Percentiles rank a stretch among this genome's conserved stretches.
Evolutionary conservation across 306 rosid genomes (phyloP).

Genomic region (Fragaria ananassa): DNA sequence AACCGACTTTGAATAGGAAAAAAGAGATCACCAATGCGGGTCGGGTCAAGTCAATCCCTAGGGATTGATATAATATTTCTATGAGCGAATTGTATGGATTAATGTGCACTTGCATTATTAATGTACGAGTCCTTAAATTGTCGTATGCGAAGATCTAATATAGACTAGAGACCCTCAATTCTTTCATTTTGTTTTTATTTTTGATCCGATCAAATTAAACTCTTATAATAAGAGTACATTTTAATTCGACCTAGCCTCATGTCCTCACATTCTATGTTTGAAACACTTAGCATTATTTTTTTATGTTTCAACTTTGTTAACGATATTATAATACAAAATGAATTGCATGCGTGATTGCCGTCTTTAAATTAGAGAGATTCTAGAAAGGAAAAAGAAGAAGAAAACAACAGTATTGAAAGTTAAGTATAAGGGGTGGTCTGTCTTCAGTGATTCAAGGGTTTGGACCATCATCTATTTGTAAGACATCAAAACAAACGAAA

Average conservation of each 20-base stretch:
- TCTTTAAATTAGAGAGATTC: not conserved
- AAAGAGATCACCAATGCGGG: not conserved
- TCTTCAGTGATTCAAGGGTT: not conserved
- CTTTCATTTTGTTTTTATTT: no score
- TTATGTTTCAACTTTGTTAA: no score
- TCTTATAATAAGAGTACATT: no score
- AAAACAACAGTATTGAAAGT: not conserved
- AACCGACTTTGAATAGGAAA: no score
- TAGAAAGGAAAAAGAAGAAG: not conserved
- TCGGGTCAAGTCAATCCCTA: not conserved
- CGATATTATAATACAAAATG: no score
- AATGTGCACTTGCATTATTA: no score
- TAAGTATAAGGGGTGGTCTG: not conserved
- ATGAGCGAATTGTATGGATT: fast-evolving
- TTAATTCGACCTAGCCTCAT: no score
- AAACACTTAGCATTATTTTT: no score
- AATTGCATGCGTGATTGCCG: not conserved
- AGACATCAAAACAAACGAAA: constrained; percentile 7
- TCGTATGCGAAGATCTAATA: fast-evolving
- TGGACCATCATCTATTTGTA: not conserved
- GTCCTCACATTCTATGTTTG: no score
- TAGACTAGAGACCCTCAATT: no score
- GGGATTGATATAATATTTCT: no score
- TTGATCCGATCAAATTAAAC: no score
- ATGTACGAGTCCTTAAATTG: fast-evolving